Base-by-base conservation (phyloP, 1,139 yeast genomes). In the Waltiozyma solani region DNA sequence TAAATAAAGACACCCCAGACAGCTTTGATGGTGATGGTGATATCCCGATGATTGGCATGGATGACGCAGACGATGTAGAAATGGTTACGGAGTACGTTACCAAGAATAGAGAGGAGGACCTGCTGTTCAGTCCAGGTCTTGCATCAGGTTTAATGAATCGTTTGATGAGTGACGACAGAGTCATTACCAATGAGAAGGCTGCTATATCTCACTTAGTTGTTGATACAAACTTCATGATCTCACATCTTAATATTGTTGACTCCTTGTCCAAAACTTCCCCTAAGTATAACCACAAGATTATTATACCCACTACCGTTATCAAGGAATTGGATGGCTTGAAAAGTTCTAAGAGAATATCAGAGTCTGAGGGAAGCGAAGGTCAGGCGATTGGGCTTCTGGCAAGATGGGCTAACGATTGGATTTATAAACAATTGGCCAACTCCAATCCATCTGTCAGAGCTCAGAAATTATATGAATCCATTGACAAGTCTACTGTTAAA, bases 311-410 rank as follows among this genome's bases (percentile, higher is more conserved):
- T 14, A 72, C 78, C 1, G 93, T 82, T 2, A 63, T 85, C 30
- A 67, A 65, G 35, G 97, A 89, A 55, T 64, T 89, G 21, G 96
- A 89, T 58, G 91, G 89, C 0, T 63, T 87, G 42, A 87, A 87
- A 53, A 61, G 56, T 4, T 66, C 77, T 0, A 46, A 50, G 5
- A 55, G 37, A 32, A 34, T 38, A 9, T 26, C 32, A 11, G 34
- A 46, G 1, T 37, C 44, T 5, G 45, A 47, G 5, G 3, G 17
- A 9, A 39, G 46, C 18, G 41, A 49, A 29, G 63, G 63, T 1
- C 50, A 54, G 15, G 63, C 71, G 0, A 63, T 79, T n/a, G 74
- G 79, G 0, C 63, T 58, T 35, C 58, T 76, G 35, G 94, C 96
- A 0, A 65, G 95, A 32, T 62, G 69, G 63, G 95, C 94, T 0